Evolutionary conservation across 2,329 filamentous ascomycete species (phyloP).

Genomic region (Colletotrichum gigasporum): DNA sequence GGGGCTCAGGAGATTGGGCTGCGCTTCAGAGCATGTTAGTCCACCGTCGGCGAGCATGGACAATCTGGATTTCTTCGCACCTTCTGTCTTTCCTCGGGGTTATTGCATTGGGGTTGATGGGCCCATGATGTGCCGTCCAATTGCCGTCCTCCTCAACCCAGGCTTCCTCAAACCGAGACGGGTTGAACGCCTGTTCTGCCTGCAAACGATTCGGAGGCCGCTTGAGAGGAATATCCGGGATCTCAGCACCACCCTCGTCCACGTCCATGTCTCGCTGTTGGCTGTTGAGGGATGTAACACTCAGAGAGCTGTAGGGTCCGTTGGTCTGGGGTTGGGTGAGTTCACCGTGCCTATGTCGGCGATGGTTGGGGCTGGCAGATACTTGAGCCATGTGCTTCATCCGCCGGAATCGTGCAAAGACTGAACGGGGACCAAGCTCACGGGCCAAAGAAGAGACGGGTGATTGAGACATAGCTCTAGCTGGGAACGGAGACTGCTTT

Average conservation of each 20-base stretch:
- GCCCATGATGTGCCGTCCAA: conserved; percentile 18
- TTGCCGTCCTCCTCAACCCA: conserved; percentile 28
- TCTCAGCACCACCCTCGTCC: conserved; percentile 30
- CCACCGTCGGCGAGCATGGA: neutral
- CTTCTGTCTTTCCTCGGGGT: conserved; percentile 1
- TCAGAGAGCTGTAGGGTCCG: conserved; percentile 5
- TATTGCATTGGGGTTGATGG: conserved; percentile 16
- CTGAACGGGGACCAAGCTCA: conserved; percentile 7
- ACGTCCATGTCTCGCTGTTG: conserved; percentile 6
- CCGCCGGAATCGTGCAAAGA: conserved; percentile 11
- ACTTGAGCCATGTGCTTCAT: conserved; percentile 26
- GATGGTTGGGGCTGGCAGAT: neutral
- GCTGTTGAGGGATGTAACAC: neutral
- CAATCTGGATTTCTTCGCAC: neutral
- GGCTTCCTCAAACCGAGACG: conserved; percentile 18
- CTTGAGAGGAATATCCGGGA: conserved; percentile 37
- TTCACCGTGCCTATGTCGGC: conserved; percentile 20
- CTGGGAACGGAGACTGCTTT: conserved; percentile 8
- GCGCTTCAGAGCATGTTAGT: neutral
- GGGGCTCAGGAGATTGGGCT: neutral
- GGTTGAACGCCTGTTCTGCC: neutral
- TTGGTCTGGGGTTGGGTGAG: conserved; percentile 1
- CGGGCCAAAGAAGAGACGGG: neutral
- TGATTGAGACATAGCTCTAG: neutral
- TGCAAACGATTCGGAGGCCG: conserved; percentile 5